Evolutionary conservation across 148 eudicot genomes (phyloP).

Genomic region (Rhododendron molle): DNA sequence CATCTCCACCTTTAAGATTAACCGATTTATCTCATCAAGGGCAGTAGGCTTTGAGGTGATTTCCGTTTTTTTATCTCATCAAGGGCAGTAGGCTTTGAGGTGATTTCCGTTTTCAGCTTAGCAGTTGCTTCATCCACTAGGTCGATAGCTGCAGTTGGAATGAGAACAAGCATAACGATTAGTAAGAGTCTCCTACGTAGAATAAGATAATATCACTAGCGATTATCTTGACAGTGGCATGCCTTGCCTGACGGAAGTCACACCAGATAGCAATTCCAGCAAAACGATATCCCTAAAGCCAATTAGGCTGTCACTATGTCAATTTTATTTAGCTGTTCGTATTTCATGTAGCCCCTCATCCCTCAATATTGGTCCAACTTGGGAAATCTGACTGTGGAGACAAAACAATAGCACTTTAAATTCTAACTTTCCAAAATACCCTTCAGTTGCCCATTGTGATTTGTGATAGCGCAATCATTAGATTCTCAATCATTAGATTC

Average conservation of each 20-base stretch:
- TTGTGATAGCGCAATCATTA: too few species aligned
- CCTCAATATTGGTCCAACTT: not conserved
- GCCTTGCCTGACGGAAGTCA: not conserved
- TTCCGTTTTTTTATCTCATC: conserved; percentile 98
- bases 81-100: conserved; percentile 91
- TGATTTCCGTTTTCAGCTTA: conserved; percentile 93
- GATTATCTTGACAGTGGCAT: not conserved
- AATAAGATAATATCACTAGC: not conserved
- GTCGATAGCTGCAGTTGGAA: conserved; percentile 65
- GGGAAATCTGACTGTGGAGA: not conserved
- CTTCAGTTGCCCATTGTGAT: not conserved
- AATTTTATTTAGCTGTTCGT: not conserved
- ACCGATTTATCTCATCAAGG: conserved; percentile 85
- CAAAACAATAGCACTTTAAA: not conserved
- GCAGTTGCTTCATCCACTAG: conserved; percentile 87
- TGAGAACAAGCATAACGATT: not conserved
- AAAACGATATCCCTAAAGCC: not conserved
- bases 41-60: conserved; percentile 94
- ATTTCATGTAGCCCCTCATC: conserved; percentile 34
- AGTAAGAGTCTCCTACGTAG: not conserved
- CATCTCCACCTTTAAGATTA: conserved; percentile 90
- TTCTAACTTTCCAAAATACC: not conserved
- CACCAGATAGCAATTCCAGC: not conserved
- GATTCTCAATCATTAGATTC: not conserved
- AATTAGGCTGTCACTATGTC: not conserved